Conservation (phyloP, 768 basidiomycete genomes). For the Pleurotus citrinopileatus region DNA sequence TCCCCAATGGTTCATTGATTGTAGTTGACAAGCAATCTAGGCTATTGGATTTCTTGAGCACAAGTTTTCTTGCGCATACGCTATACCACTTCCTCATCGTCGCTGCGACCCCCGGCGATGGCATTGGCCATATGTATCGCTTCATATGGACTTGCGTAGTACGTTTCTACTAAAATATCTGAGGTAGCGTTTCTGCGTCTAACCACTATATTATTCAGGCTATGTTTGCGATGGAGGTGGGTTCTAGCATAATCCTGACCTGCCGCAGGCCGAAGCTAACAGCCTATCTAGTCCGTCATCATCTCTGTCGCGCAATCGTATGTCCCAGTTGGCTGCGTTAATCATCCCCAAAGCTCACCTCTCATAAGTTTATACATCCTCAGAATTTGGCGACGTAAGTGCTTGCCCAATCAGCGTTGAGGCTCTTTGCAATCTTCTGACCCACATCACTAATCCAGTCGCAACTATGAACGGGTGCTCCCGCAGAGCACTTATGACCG, state of each 20-base stretch:
- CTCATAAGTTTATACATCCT: not conserved
- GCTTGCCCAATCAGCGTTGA: not conserved
- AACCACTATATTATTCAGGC: not conserved
- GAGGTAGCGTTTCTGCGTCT: too few relatives aligned
- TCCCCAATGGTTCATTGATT: not conserved
- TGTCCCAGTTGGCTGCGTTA: not conserved
- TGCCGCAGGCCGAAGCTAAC: not conserved
- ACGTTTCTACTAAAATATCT: not conserved
- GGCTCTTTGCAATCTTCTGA: not conserved
- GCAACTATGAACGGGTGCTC: not conserved
- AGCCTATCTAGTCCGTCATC: not conserved
- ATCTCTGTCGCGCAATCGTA: slow-evolving; percentile 6
- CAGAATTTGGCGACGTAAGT: slow-evolving; percentile 4
- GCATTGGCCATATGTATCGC: not conserved
- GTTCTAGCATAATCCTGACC: not conserved
- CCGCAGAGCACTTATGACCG: not conserved
- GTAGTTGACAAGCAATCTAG: not conserved
- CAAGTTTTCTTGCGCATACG: not conserved
- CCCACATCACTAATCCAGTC: not conserved
- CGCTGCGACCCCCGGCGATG: not conserved
- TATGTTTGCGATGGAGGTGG: slow-evolving; percentile 4
- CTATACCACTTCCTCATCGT: slow-evolving; percentile 2
- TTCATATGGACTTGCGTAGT: slow-evolving; percentile 3
- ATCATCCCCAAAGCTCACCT: not conserved
- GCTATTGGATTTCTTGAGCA: slow-evolving; percentile 7